A percentile compares a stretch with the other conserved stretches of the same genome.
phyloP scores from a whole-genome alignment of 106 monocot genomes.

The Dendrobium chrysotoxum region DNA sequence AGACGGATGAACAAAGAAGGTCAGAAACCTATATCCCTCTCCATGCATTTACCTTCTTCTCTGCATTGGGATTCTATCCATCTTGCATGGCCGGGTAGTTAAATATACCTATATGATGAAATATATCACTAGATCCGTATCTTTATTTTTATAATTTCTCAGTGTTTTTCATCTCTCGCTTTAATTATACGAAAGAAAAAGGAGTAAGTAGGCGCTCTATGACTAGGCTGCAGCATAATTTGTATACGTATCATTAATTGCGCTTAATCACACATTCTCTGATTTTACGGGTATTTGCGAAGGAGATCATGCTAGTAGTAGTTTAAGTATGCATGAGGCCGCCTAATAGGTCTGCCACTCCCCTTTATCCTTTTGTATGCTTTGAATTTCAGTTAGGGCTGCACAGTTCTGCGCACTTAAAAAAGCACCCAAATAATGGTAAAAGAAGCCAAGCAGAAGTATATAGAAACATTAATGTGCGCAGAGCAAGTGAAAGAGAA shows the following conservation, averaged over 20 bases:
- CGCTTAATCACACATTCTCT: neutral
- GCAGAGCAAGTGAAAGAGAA: no score
- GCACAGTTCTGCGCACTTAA: neutral
- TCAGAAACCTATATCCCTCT: no score
- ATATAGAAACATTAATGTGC: neutral
- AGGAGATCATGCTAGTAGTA: neutral
- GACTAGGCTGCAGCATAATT: neutral
- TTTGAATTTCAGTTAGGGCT: neutral
- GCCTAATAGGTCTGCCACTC: neutral
- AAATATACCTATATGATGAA: no score
- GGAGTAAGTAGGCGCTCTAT: no score
- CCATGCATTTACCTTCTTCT: no score
- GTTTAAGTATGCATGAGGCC: neutral
- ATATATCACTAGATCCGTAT: no score
- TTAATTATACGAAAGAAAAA: neutral
- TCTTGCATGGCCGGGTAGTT: neutral
- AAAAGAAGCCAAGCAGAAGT: neutral
- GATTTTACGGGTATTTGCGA: neutral
- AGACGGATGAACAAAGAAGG: no score
- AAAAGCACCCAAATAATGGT: neutral
- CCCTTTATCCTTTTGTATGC: neutral
- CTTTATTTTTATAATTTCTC: no score
- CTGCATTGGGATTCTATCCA: no score
- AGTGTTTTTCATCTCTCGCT: no score
- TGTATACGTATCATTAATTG: neutral